Conservation (phyloP, 352 stramenopile genomes). For the Globisporangium recalcitrans region DNA sequence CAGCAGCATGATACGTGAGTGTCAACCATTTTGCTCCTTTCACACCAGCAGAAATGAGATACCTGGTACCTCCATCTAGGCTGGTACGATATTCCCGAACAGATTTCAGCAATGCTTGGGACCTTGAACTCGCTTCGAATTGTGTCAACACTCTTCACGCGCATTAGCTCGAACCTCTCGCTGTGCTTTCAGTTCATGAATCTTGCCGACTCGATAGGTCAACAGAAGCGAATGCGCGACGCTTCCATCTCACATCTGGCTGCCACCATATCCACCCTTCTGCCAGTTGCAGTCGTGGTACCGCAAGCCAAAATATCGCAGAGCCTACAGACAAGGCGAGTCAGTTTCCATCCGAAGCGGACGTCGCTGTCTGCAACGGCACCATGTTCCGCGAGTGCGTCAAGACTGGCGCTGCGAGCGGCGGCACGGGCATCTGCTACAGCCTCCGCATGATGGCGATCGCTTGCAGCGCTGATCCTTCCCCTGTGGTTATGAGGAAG, state of each 20-base stretch:
- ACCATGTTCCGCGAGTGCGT: conserved; percentile 22
- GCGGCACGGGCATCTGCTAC: conserved; percentile 25
- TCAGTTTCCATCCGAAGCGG: background rate
- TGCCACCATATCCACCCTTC: background rate
- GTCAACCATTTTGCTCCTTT: no score
- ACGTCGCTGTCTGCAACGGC: conserved; percentile 19
- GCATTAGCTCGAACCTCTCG: no score
- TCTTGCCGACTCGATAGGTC: background rate
- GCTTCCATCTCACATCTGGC: no score
- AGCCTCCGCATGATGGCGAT: conserved; percentile 27
- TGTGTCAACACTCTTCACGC: no score
- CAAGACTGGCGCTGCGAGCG: background rate
- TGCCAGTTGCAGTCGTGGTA: background rate
- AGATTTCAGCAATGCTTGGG: no score
- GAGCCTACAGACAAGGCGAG: background rate
- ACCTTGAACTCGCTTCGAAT: no score
- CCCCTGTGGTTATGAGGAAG: conserved; percentile 20
- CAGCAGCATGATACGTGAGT: no score
- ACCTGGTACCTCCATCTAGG: no score
- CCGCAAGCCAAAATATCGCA: background rate
- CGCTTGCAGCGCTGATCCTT: conserved; percentile 16
- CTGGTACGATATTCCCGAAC: background rate
- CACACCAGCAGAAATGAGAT: no score
- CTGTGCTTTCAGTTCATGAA: background rate
- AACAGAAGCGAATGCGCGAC: no score